These are phyloP conservation scores for Dissophora globulifera DNA, from an alignment of 192 early-diverging fungal species.

Conservation along the genomic window DNA sequence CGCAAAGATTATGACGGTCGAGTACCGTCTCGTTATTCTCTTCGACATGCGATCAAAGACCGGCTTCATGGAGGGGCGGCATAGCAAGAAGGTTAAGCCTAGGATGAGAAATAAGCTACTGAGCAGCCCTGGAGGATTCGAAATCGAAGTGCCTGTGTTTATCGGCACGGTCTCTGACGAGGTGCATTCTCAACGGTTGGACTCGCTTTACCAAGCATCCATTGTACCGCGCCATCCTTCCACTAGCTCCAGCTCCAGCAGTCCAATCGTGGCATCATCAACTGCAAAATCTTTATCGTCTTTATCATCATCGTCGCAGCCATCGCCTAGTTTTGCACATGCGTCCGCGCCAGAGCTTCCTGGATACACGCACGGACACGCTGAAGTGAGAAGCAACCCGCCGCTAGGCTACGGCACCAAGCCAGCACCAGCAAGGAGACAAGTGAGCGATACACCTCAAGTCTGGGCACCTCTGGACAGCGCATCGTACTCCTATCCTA, in stretches of 20 bases:
- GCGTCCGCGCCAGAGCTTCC: neutral
- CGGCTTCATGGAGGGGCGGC: slow-evolving; percentile 10
- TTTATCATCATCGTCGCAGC: neutral
- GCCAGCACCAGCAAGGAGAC: neutral
- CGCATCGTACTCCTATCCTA: neutral
- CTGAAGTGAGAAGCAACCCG: neutral
- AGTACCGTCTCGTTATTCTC: slow-evolving; percentile 25
- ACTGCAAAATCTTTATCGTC: slow-evolving; percentile 1
- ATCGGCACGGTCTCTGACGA: slow-evolving; percentile 30
- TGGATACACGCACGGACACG: neutral
- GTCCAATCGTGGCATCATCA: neutral
- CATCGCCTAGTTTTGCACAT: neutral
- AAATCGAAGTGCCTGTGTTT: slow-evolving; percentile 24
- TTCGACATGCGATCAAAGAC: slow-evolving; percentile 35
- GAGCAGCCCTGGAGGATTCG: slow-evolving; percentile 21
- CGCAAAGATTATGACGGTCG: slow-evolving; percentile 28
- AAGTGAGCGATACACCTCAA: neutral
- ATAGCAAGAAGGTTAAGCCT: slow-evolving; percentile 6
- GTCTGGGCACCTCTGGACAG: neutral
- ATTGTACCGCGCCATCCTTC: neutral
- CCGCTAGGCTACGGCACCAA: neutral
- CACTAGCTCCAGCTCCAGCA: neutral
- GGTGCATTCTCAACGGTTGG: neutral
- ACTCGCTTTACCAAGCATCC: neutral
- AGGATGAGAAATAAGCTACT: slow-evolving; percentile 12